A percentile compares a stretch with the other conserved stretches of the same genome.
Evolutionary conservation across 2,329 filamentous ascomycete genomes (phyloP).

Genomic region (Neurospora crassa): DNA sequence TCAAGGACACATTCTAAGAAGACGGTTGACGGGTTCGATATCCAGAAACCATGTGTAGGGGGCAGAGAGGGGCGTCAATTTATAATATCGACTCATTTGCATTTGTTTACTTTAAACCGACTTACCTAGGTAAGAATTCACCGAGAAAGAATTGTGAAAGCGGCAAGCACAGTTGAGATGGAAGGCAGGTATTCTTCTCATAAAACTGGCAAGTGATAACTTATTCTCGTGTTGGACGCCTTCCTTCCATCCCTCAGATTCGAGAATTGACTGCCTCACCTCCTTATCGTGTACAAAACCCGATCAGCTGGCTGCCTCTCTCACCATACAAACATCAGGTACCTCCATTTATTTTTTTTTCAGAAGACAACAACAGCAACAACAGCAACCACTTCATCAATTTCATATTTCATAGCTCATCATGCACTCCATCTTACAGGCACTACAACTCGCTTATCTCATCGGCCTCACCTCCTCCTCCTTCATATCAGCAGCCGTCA

Average conservation of each 20-base stretch:
- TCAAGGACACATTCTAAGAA: background rate
- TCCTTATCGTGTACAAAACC: background rate
- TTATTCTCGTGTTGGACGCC: background rate
- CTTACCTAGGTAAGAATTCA: background rate
- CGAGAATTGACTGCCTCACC: background rate
- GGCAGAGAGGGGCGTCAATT: background rate
- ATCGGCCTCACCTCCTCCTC: background rate
- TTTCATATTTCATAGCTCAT: background rate
- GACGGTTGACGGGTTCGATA: background rate
- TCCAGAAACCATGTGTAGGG: background rate
- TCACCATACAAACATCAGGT: background rate
- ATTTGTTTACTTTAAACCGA: background rate
- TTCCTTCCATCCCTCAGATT: background rate
- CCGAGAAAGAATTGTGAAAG: background rate
- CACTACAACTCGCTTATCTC: background rate
- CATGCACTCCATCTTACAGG: background rate
- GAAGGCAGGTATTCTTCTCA: background rate
- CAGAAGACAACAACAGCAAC: background rate
- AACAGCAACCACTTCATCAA: background rate
- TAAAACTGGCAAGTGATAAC: background rate
- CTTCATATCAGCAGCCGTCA: background rate
- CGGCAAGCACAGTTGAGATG: background rate
- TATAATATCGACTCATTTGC: background rate
- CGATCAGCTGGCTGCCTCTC: background rate
- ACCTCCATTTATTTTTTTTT: background rate